Evolutionary conservation across 2,329 filamentous ascomycete genomes (phyloP), one percentile per base, ranked within the genome.

Genomic region (Delphinella strobiligena): DNA sequence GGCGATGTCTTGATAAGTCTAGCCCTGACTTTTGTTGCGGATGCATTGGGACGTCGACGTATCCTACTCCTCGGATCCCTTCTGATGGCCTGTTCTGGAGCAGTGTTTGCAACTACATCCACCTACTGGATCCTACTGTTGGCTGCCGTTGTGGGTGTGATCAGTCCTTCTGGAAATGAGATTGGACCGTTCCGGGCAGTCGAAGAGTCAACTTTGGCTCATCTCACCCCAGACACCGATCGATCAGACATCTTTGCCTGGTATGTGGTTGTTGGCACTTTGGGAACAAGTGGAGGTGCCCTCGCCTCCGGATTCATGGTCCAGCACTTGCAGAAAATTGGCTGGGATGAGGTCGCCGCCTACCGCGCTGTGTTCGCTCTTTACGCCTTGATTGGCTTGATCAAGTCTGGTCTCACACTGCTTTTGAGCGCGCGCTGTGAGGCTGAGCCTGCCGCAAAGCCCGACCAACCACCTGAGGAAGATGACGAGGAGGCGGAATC

Each of bases 291-390:
- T 7, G 39, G 40, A 5, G 55, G 56, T 2, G 45, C 46, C 19
- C n/a, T 57, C 5, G 49, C 54, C 1, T 56, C 59, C 11, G 64
- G 64, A 2, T 57, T 58, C 42, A 47, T 58, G 2, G 56, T 63
- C 32, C 55, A 63, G 30, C 36, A 36, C 1, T 42, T 64, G 16
- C 49, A 57, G 16, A 44, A 45, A 0, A 37, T 47, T 4, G 59
- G 58, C 2, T 66, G 61, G 59, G 55, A 48, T 2, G 52, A 56
- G 19, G 38, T 61, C 19, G 56, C 56, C 22, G 56, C 61, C 0
- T 67, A 61, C 34, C 56, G 59, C 2, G 44, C 56, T 0, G 51
- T 67, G 2, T 68, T 68, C 46, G 61, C 57, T 54, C 44, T 61
- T 1, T 68, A 68, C 44, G 62, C 61, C 2, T 48, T 50, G 2